Evolutionary conservation across 176 grass and related monocot genomes (phyloP).

Genomic region (Oropetium thomaeum): DNA sequence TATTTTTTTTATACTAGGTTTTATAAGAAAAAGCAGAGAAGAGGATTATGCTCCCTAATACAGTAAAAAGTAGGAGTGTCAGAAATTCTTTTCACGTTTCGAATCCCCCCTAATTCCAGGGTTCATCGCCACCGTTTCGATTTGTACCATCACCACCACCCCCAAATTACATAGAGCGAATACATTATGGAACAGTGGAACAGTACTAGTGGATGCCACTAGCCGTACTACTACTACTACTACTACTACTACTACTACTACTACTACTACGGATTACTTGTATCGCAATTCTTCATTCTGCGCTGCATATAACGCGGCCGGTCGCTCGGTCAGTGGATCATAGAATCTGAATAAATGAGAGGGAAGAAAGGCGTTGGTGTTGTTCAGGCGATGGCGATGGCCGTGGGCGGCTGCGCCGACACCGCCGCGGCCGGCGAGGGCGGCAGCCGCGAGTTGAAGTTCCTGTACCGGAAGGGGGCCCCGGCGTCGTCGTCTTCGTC

Average conservation of each 20-base stretch:
- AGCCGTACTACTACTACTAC: too few species aligned
- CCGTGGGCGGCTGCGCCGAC: neutral
- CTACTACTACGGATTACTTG: too few species aligned
- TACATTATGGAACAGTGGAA: neutral
- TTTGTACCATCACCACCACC: neutral
- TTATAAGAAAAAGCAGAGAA: too few species aligned
- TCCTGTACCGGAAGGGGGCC: slow-evolving; percentile 37
- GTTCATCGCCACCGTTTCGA: neutral
- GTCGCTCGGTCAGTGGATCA: neutral
- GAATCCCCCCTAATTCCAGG: neutral
- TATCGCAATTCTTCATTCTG: neutral
- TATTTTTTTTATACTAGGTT: too few species aligned
- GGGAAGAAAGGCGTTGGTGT: fast-evolving
- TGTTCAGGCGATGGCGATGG: slow-evolving; percentile 23
- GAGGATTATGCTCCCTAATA: too few species aligned
- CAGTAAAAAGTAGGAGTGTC: too few species aligned
- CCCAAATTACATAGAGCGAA: neutral
- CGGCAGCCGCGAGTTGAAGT: slow-evolving; percentile 54
- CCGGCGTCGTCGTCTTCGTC: slow-evolving; percentile 17
- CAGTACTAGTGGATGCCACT: too few species aligned
- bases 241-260: neutral
- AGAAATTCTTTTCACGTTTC: neutral
- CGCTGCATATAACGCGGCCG: neutral
- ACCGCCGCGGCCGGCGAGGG: slow-evolving; percentile 42
- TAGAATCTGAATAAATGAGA: neutral